phyloP scores from a whole-genome alignment of 2,329 filamentous ascomycete species.

The Xylaria sp. region DNA sequence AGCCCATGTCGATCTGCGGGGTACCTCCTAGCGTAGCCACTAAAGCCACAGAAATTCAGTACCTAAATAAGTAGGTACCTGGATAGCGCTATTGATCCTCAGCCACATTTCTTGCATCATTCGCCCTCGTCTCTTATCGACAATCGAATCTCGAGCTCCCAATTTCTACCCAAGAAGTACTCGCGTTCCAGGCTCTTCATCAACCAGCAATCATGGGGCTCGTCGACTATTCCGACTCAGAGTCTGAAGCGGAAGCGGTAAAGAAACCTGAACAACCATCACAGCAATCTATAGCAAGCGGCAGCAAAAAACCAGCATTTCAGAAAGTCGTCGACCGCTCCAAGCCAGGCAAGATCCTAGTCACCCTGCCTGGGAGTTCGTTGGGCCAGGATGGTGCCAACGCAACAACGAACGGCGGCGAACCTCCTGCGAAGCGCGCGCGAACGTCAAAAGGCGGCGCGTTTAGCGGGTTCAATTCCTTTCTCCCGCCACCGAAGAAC shows the following conservation, averaged over 20 bases:
- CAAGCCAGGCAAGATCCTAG: conserved; percentile 84
- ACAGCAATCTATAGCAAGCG: conserved; percentile 36
- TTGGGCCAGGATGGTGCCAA: conserved; percentile 48
- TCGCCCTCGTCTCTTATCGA: not conserved
- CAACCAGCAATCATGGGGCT: conserved; percentile 70
- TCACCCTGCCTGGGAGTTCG: conserved; percentile 74
- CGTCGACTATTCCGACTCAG: conserved; percentile 86
- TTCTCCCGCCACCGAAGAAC: conserved; percentile 86
- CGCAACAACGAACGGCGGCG: conserved; percentile 53
- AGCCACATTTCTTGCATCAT: conserved; percentile 31
- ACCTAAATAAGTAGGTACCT: not conserved
- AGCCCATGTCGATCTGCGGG: not conserved
- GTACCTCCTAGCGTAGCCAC: not conserved
- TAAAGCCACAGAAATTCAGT: not conserved
- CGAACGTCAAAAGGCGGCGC: conserved; percentile 65
- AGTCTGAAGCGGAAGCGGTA: conserved; percentile 70
- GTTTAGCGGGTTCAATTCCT: conserved; percentile 85
- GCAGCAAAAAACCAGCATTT: conserved; percentile 68
- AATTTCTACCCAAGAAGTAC: conserved; percentile 16
- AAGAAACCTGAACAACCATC: conserved; percentile 57
- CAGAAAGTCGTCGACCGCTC: conserved; percentile 84
- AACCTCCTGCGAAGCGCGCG: conserved; percentile 77
- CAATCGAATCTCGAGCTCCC: conserved; percentile 18
- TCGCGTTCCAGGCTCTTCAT: not conserved
- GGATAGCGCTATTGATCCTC: not conserved